Base-by-base conservation (phyloP, 257 asterid species). In the Fraxinus excelsior region DNA sequence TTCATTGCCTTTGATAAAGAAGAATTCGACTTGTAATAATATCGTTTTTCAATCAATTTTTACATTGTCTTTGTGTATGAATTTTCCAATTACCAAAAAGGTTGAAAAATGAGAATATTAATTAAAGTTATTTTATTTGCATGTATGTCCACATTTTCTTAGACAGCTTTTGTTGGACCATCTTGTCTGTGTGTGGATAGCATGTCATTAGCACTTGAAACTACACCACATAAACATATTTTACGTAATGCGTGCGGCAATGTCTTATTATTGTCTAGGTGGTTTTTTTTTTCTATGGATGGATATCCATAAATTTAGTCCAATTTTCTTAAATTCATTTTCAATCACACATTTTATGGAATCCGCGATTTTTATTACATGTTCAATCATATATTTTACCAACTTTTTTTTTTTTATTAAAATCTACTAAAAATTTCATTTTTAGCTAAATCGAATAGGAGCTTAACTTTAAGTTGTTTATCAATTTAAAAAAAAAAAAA, bases 181-280 rank as follows among this genome's bases (percentile, higher is more conserved):
- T 76, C 66, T 58, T 74, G 56, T 77, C 75, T 31, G 32, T 70
- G 34, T 34, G 53, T 80, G 86, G 84, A 76, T 83, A 76, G 34
- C 64, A 64, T 60, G 12, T 29, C 58, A 28, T 31, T 75, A 28
- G 28, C 53, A 66, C 7, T 40, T 16, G 7, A 62, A 74, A 35
- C 67, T 62, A 74, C 38, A 64, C 79, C 72, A 75, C 73, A 71
- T 10, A 29, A 16, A 40, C 21, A 65, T 9, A 26, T 19, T 25
- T 18, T 21, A 42, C n/a, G 72, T 25, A 62, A 10, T 62, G 25
- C 29, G 14, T 3, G 16, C 42, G 7, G 68, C 0, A 25, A 7
- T 62, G 19, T 62, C 12, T 3, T 8, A 23, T 6, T n/a, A 56
- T 56, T 56, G 66, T n/a, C 14, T 7, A 21, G 66, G 4, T 31